Conservation (phyloP, 2,329 filamentous ascomycete genomes). For the Didymella exigua region DNA sequence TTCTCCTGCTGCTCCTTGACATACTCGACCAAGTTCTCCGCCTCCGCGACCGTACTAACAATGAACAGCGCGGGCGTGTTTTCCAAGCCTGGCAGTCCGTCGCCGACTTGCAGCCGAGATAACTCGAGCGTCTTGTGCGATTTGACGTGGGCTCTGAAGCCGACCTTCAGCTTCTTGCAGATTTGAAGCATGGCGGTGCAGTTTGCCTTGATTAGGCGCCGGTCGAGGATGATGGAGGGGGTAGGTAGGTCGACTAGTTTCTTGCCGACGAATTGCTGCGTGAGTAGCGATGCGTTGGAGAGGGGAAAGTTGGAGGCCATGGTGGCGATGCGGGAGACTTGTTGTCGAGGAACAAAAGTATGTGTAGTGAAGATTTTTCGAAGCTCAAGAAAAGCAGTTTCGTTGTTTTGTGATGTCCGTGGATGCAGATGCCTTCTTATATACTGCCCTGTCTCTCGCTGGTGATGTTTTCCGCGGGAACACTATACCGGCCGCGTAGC, state of each 20-base stretch:
- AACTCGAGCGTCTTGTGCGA: slow-evolving; percentile 80
- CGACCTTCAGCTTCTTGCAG: slow-evolving; percentile 62
- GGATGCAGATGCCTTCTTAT: background rate
- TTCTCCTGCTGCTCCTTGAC: slow-evolving; percentile 62
- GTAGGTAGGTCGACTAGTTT: slow-evolving; percentile 65
- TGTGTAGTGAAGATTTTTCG: background rate
- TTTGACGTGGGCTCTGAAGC: slow-evolving; percentile 80
- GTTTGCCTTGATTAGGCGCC: slow-evolving; percentile 68
- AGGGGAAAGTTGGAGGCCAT: slow-evolving; percentile 28
- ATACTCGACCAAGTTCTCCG: slow-evolving; percentile 68
- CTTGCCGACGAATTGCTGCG: slow-evolving; percentile 61
- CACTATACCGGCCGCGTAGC: background rate
- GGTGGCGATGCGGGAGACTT: background rate
- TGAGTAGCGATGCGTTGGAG: slow-evolving; percentile 14
- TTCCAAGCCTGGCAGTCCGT: slow-evolving; percentile 33
- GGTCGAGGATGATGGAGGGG: slow-evolving; percentile 72
- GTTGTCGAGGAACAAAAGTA: too few relatives aligned
- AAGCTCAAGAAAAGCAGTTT: background rate
- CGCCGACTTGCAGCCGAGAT: slow-evolving; percentile 71
- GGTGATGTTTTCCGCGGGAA: background rate
- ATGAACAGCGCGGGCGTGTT: slow-evolving; percentile 63
- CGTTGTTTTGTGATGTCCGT: background rate
- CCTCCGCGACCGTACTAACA: slow-evolving; percentile 76
- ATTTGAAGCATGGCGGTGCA: slow-evolving; percentile 74
- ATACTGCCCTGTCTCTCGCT: background rate